Evolutionary conservation across 1,284 basidiomycete genomes (phyloP), one percentile per base, ranked within the genome.

Genomic region (Microbotryum lychnidis-dioicae): DNA sequence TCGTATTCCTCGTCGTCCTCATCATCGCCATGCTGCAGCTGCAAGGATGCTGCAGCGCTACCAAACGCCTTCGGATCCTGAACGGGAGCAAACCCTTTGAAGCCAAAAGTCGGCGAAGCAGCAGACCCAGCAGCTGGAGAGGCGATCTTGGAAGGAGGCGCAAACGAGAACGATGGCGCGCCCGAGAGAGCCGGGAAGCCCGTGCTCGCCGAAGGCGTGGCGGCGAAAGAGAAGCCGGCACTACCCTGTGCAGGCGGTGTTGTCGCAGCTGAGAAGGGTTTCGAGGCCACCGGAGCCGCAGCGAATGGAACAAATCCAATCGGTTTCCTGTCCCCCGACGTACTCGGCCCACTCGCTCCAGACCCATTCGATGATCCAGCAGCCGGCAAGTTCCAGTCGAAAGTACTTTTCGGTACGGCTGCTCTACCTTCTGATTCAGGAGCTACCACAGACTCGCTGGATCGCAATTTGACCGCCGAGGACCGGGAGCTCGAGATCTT

Each of bases 81-180:
- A 42, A 27, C 29, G 45, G 14, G 10, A n/a, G 27, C 33, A 18
- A 29, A 12, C 21, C 31, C 25, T 6, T n/a, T 16, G 14, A 21
- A 14, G 9, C 37, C 48, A 4, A 42, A 42, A 42, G 37, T 18
- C 14, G 37, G 37, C 1, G 37, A 1, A 42, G 37, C 37, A 42
- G 37, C 31, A 8, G 31, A 31, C 31, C 31, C 31, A 31, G 31
- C 14, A 42, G 14, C 12, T 42, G 37, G 37, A 42, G 37, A 42
- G 5, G 14, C 16, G 37, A 18, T 18, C 37, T 42, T 42, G 12
- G 20, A 25, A 42, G 52, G n/a, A 51, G 56, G 31, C 47, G 48
- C 45, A 20, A 56, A 52, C 21, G 59, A 54, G 48, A 62, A 54
- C 1, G 48, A 6, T 6, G 59, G 49, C 49, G n/a, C 37, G 3